Percentiles rank a stretch among this genome's conserved stretches.
Evolutionary conservation across 1,139 yeast genomes (phyloP).

Genomic region (Protomyces gravidus): DNA sequence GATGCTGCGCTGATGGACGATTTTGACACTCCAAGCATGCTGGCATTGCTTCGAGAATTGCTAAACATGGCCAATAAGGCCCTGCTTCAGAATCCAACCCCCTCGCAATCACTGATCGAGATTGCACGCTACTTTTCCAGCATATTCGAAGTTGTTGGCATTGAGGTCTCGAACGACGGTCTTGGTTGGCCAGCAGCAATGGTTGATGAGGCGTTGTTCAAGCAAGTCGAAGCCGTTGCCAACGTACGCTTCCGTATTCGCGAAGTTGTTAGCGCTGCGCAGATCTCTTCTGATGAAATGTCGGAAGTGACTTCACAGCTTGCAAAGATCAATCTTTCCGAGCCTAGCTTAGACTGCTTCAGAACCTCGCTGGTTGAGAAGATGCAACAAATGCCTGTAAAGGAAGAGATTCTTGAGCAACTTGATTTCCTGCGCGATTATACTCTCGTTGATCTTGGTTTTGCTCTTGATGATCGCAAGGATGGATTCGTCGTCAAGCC

Average conservation of each 20-base stretch:
- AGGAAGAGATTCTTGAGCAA: constrained; percentile 51
- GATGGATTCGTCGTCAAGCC: constrained; percentile 67
- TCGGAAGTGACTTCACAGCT: not conserved
- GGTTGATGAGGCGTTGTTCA: constrained; percentile 1
- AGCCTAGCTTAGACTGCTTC: constrained; percentile 6
- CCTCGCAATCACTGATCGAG: not conserved
- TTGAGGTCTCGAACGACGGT: constrained; percentile 11
- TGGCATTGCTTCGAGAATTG: constrained; percentile 11
- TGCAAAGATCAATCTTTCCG: not conserved
- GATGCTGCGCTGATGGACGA: constrained; percentile 21
- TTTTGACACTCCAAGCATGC: constrained; percentile 24
- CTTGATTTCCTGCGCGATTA: constrained; percentile 58
- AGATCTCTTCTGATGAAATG: not conserved
- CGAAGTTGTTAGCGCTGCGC: not conserved
- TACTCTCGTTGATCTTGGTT: constrained; percentile 68
- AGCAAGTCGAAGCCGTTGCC: constrained; percentile 10
- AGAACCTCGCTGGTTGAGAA: not conserved
- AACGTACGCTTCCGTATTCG: constrained; percentile 7
- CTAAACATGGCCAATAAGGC: constrained; percentile 22
- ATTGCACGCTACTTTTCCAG: constrained; percentile 5
- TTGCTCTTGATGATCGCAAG: constrained; percentile 79
- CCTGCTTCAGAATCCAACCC: not conserved
- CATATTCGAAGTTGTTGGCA: constrained; percentile 15
- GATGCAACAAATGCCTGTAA: not conserved
- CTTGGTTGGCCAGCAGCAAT: constrained; percentile 9